Evolutionary conservation across 805 yeast genomes (phyloP).

Genomic region (Monosporozyma unispora): DNA sequence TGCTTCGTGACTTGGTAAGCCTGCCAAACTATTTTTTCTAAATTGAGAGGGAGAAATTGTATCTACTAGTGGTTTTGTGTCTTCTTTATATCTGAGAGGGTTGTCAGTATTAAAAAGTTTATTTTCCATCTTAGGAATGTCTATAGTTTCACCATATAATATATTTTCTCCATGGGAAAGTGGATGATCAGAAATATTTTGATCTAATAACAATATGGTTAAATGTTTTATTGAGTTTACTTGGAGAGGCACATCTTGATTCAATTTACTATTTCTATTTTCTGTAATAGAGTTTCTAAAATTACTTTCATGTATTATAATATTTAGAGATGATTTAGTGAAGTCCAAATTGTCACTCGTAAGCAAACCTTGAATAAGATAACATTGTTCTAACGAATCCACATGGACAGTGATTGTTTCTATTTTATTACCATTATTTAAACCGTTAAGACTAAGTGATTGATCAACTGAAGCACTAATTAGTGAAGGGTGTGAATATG

Average conservation of each 20-base stretch:
- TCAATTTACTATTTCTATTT: not conserved
- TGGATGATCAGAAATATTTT: not conserved
- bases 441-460: not conserved
- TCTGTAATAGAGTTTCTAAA: constrained; percentile 7
- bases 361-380: constrained; percentile 12
- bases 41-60: constrained; percentile 20
- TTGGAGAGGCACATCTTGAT: constrained; percentile 4
- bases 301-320: constrained; percentile 10
- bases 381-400: constrained; percentile 14
- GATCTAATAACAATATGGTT: not conserved
- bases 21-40: constrained; percentile 19
- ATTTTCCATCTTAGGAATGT: not conserved
- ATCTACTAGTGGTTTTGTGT: not conserved
- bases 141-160: not conserved
- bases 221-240: constrained; percentile 6
- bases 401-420: constrained; percentile 7
- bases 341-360: constrained; percentile 6
- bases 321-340: constrained; percentile 1
- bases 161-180: not conserved
- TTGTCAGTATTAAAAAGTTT: not conserved
- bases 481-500: not conserved
- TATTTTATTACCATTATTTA: not conserved
- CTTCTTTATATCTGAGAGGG: not conserved
- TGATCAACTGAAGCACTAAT: not conserved
- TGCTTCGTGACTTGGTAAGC: constrained; percentile 13